phyloP scores from a whole-genome alignment of 2,329 filamentous ascomycete genomes.

The Stagonosporopsis vannaccii region DNA sequence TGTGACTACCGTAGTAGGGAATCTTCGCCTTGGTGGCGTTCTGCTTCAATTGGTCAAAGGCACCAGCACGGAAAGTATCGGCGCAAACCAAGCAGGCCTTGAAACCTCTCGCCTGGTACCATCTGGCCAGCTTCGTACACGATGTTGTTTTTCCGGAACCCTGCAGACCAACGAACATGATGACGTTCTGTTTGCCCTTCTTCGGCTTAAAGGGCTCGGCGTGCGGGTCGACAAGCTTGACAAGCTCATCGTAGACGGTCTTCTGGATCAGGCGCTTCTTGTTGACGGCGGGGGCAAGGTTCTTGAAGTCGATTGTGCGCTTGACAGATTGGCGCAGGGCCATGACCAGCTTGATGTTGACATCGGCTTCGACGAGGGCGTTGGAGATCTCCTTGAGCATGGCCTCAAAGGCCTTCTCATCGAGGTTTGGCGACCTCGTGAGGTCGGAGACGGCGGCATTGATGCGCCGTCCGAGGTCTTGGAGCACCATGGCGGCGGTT shows the following conservation, averaged over 20 bases:
- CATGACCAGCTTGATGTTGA: conserved; percentile 93
- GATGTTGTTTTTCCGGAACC: conserved; percentile 98
- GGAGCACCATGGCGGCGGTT: conserved; percentile 80
- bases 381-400: conserved; percentile 99
- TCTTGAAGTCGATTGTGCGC: conserved; percentile 89
- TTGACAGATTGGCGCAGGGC: conserved; percentile 93
- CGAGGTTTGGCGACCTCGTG: conserved; percentile 88
- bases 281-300: conserved; percentile 88
- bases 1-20: conserved; percentile 95
- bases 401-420: conserved; percentile 97
- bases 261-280: conserved; percentile 99
- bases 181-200: conserved; percentile 94
- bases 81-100: conserved; percentile 94
- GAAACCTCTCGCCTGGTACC: conserved; percentile 94
- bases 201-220: conserved; percentile 95
- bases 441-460: conserved; percentile 95
- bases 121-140: conserved; percentile 93
- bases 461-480: conserved; percentile 98
- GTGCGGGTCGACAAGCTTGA: conserved; percentile 94
- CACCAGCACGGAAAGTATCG: conserved; percentile 97
- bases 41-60: conserved; percentile 98
- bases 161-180: conserved; percentile 99
- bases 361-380: conserved; percentile 93
- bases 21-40: conserved; percentile 99
- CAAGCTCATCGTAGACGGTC: conserved; percentile 95